Base-by-base conservation (phyloP, 73 alveolate species). In the Paramecium caudatum region DNA sequence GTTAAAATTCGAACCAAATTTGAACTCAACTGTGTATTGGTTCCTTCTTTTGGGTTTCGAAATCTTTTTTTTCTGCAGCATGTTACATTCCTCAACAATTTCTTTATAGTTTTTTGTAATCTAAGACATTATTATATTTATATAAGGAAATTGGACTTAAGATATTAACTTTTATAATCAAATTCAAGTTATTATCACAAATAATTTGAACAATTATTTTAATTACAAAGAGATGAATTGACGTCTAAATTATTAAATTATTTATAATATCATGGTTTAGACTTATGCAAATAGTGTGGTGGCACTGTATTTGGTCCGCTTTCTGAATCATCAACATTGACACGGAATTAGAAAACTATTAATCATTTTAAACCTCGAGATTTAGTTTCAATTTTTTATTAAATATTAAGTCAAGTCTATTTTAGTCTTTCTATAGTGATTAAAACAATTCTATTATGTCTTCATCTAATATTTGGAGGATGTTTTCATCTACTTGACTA, bases 381-480 rank as follows among this genome's bases (percentile, higher is more conserved):
- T 55, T 55, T 9, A 55, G 16, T 27, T 43, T 55, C 0, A 55
- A 23, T 25, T 55, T 55, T 23, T 55, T 27, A 55, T 55, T 55
- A 23, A 55, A 55, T 13, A 55, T 55, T 23, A 27, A 55, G 45
- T 55, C 80, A 27, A 55, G 4, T 55, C 30, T 55, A 27, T 37
- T 55, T 55, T 55, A 43, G 30, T 55, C 80, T 27, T 55, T 55
- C 3, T 55, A 27, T 2, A 55, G 30, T 9, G 80, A 27, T 19
- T 55, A 55, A 12, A 74, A 74, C 15, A 74, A 43, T 27, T 74
- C 88, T 39, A 39, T 27, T 6, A 74, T 45, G 7, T 74, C 88
- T 45, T 74, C 43, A 74, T 74, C 88, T 45, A 74, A 74, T 3
- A 41, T 41, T 74, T 74, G 45, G 43, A 74, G n/a, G 2, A 74